Evolutionary conservation across 306 rosid genomes (phyloP), one percentile per base, ranked within the genome.

Genomic region (Sphenostylis stenocarpa): DNA sequence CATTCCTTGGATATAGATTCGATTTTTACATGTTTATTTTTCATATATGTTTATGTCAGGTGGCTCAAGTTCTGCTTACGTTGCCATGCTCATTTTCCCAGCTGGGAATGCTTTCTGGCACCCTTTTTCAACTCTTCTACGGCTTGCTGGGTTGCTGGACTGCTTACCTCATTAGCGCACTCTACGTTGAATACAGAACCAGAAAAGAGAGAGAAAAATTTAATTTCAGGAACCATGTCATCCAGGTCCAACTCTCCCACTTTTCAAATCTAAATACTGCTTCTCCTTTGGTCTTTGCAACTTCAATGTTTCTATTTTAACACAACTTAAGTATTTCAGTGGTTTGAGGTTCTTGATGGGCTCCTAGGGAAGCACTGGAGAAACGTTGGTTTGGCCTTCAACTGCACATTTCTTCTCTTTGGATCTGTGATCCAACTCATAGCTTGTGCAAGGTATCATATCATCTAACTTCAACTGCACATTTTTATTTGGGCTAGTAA

Each of bases 281-380:
- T 33, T 62, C 38, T 28, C 7, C 20, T 16, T 28, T 41, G 17
- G 4, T n/a, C 26, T 34, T 17, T 31, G 12, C 43, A 28, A 58
- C 20, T 24, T 61, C 16, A 11, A 10, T 19, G 68, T 62, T 28
- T 19, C 8, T 36, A 5, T 19, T 15, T 17, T 65, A 38, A 36
- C 70, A 17, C 64, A n/a, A 2, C 17, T 11, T 65, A 21, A 12
- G 6, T 17, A 13, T 41, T 43, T 17, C 71, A 91, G 95, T 91
- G 97, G 97, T 91, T 91, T 79, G 97, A 91, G 72, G 95, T 91
- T 85, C 97, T 91, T 84, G 97, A 91, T 82, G 97, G 97, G 3
- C 87, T 91, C 28, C 92, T 91, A 10, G 97, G 97, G n/a, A 91
- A 86, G 38, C 84, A 91, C 61, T 91, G 97, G 97, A 86, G 97